Base-by-base conservation (phyloP, 2,329 filamentous ascomycete genomes). In the Myriosclerotinia curreyana region DNA sequence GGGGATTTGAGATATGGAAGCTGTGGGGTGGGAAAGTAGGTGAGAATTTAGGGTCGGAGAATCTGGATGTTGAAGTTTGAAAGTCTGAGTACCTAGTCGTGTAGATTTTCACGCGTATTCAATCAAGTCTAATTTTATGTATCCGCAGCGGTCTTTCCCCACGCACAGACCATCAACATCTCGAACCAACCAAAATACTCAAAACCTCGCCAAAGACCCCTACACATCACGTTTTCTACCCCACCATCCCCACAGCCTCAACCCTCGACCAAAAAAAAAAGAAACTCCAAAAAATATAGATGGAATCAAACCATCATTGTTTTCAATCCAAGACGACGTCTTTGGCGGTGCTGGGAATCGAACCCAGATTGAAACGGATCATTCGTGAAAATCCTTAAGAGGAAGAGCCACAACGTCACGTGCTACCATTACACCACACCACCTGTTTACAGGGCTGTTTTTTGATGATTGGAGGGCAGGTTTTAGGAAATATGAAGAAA, bases 281-380 rank as follows among this genome's bases (percentile, higher is more conserved):
- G 49, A 49, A 34, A 7, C 0, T 7, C 8, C 11, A 25, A 48
- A 60, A 31, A 44, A 17, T 15, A 2, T 25, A 42, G 31, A 49
- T 50, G 56, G 56, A 60, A 25, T 60, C 17, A 48, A 60, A 60
- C 56, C 56, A 50, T 5, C 56, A 15, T 8, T 51, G 59, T 65
- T 67, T 71, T 70, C 70, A 73, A 72, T 68, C 69, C 67, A 69
- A 55, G 52, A 62, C 64, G 11, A 7, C 2, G 53, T 34, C 34
- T 42, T 61, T 73, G 72, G 72, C 72, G 72, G 72, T 70, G 70
- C 72, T 72, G 72, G 71, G 72, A 73, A 73, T 73, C 72, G 72
- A 72, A 73, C 72, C 72, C 72, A 72, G 56, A 60, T 73, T 73
- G 71, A 73, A 71, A 73, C 70, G 70, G 72, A 66, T 62, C 65